phyloP scores from a whole-genome alignment of 331 rosid genomes.

The Erythrophleum ivorense region DNA sequence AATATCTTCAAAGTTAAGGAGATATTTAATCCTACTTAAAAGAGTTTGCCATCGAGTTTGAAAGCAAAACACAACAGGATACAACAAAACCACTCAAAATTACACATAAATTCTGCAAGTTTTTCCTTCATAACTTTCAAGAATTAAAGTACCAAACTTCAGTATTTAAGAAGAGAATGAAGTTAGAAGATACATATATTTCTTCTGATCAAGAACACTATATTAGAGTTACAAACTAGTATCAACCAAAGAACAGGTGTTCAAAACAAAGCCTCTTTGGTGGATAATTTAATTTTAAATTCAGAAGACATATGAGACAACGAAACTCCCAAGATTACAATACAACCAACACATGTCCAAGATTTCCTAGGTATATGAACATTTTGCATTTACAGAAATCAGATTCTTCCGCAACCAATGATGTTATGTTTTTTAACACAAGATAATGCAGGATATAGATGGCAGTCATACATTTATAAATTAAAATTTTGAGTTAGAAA shows the following conservation, averaged over 20 bases:
- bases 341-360: not conserved
- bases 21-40: not conserved
- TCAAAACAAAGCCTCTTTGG: not conserved
- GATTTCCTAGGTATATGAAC: not conserved
- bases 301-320: not conserved
- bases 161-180: conserved; percentile 4
- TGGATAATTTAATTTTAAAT: conserved; percentile 7
- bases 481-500: not conserved
- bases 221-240: conserved; percentile 1
- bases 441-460: conserved; percentile 15
- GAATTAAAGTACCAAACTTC: not conserved
- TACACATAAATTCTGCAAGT: not conserved
- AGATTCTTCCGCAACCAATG: conserved; percentile 19
- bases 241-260: conserved; percentile 16
- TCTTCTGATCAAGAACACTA: conserved; percentile 1
- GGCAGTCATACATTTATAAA: conserved; percentile 6
- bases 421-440: not conserved
- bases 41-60: not conserved
- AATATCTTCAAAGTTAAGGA: not conserved
- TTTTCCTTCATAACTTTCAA: conserved; percentile 8
- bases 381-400: conserved; percentile 16
- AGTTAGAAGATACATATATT: not conserved
- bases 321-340: conserved; percentile 11
- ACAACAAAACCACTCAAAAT: conserved; percentile 3
- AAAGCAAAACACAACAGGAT: not conserved